Conservation (phyloP, 805 yeast species). For the Cyberlindnera americana region DNA sequence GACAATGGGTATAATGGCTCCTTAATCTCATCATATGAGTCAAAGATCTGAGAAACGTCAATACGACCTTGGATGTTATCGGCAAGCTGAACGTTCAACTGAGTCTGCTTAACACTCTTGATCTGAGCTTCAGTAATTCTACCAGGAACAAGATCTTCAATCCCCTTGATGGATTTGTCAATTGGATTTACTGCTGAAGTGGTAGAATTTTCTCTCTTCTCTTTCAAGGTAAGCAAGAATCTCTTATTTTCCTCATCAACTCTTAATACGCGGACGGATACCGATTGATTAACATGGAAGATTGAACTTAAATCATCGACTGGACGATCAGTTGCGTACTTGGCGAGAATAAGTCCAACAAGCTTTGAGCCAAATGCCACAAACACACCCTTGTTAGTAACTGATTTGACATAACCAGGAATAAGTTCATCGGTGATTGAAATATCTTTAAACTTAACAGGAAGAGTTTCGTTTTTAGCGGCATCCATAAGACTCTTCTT, state of each 20-base stretch:
- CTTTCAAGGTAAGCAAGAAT: conserved; percentile 62
- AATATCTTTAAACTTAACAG: conserved; percentile 58
- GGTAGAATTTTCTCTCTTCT: conserved; percentile 25
- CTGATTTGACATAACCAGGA: conserved; percentile 74
- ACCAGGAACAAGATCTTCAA: conserved; percentile 59
- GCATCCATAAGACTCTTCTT: conserved; percentile 67
- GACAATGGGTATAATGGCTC: conserved; percentile 57
- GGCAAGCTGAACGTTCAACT: conserved; percentile 70
- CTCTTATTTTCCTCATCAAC: conserved; percentile 67
- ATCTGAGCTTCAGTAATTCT: conserved; percentile 55
- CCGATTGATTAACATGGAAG: conserved; percentile 66
- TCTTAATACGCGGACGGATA: conserved; percentile 61
- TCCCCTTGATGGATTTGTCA: conserved; percentile 45
- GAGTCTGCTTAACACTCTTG: conserved; percentile 64
- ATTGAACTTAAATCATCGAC: conserved; percentile 49
- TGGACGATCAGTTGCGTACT: conserved; percentile 56
- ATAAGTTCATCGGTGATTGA: conserved; percentile 43
- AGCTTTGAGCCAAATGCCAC: conserved; percentile 76
- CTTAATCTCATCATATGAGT: conserved; percentile 47
- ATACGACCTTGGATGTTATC: conserved; percentile 78
- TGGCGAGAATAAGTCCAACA: conserved; percentile 79
- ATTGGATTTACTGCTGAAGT: conserved; percentile 50
- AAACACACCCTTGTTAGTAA: conserved; percentile 78
- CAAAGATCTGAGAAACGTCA: conserved; percentile 69
- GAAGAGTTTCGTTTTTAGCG: conserved; percentile 51